These are phyloP conservation scores for Astraeus odoratus DNA, from an alignment of 768 basidiomycete genomes.

Conservation along the genomic window DNA sequence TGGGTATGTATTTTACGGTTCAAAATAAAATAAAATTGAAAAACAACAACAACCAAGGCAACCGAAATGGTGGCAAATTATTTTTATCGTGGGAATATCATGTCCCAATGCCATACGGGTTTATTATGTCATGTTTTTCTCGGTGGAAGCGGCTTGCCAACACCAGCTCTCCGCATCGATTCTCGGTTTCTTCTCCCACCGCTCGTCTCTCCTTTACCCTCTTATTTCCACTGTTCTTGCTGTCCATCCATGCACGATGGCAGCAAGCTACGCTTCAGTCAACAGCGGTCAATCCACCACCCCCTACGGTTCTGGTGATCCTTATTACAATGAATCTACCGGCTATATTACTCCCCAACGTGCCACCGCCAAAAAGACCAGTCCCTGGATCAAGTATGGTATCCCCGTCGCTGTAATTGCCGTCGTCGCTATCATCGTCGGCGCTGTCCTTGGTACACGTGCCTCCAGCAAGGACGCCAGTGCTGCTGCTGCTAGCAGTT, in stretches of 20 bases:
- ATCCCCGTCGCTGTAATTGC: slow-evolving; percentile 59
- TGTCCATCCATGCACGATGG: slow-evolving; percentile 36
- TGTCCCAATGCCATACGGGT: too few relatives aligned
- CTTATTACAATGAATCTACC: slow-evolving; percentile 63
- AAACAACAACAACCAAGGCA: too few relatives aligned
- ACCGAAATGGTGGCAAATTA: too few relatives aligned
- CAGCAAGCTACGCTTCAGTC: slow-evolving; percentile 32
- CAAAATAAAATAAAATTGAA: too few relatives aligned
- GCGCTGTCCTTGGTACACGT: slow-evolving; percentile 73
- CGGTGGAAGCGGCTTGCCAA: not conserved
- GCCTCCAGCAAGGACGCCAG: slow-evolving; percentile 32
- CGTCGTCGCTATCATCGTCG: slow-evolving; percentile 62
- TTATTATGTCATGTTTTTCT: too few relatives aligned
- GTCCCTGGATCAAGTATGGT: slow-evolving; percentile 73
- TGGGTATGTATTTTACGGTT: too few relatives aligned
- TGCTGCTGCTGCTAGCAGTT: slow-evolving; percentile 18
- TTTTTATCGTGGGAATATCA: too few relatives aligned
- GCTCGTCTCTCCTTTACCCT: slow-evolving; percentile 18
- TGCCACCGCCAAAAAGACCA: slow-evolving; percentile 44
- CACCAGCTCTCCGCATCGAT: not conserved
- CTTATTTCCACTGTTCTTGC: too few relatives aligned
- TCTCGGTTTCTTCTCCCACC: slow-evolving; percentile 5
- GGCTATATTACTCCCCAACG: slow-evolving; percentile 54
- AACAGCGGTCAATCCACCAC: slow-evolving; percentile 18
- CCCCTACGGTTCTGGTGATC: slow-evolving; percentile 58